Conservation (phyloP, 2,329 filamentous ascomycete genomes). For the Onygena corvina region DNA sequence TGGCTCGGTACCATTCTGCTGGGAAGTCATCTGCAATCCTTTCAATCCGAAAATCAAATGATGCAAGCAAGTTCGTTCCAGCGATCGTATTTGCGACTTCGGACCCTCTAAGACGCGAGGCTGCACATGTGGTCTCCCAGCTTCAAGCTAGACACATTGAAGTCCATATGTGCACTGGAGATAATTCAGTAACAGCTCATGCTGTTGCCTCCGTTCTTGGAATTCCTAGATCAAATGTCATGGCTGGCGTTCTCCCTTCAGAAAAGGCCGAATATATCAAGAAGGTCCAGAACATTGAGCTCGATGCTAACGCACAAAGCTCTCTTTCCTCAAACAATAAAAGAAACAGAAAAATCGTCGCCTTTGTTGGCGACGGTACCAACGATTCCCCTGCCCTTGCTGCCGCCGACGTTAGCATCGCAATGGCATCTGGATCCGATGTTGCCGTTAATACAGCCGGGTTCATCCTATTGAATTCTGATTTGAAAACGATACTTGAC, state of each 20-base stretch:
- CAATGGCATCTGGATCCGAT: slow-evolving; percentile 68
- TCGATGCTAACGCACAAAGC: slow-evolving; percentile 11
- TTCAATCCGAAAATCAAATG: slow-evolving; percentile 24
- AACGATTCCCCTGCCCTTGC: slow-evolving; percentile 75
- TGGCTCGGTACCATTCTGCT: slow-evolving; percentile 30
- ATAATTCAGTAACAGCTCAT: slow-evolving; percentile 72
- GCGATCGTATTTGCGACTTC: slow-evolving; percentile 61
- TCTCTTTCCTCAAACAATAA: slow-evolving; percentile 21
- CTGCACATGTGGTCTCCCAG: slow-evolving; percentile 49
- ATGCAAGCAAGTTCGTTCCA: slow-evolving; percentile 32
- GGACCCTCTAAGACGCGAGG: slow-evolving; percentile 67
- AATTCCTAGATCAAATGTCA: slow-evolving; percentile 61
- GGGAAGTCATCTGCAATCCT: slow-evolving; percentile 37
- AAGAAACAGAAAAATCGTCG: slow-evolving; percentile 42
- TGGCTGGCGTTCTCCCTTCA: slow-evolving; percentile 74
- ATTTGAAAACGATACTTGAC: slow-evolving; percentile 57
- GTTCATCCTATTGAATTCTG: slow-evolving; percentile 65
- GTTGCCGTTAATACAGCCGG: slow-evolving; percentile 71
- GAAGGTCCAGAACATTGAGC: slow-evolving; percentile 35
- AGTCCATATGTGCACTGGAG: slow-evolving; percentile 87
- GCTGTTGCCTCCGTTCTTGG: slow-evolving; percentile 66
- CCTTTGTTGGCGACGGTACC: slow-evolving; percentile 78
- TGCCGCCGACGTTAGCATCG: slow-evolving; percentile 70
- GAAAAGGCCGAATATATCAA: slow-evolving; percentile 54
- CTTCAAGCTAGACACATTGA: slow-evolving; percentile 55